Evolutionary conservation across 2,329 filamentous ascomycete genomes (phyloP).

Genomic region (Hypoxylon sp.): DNA sequence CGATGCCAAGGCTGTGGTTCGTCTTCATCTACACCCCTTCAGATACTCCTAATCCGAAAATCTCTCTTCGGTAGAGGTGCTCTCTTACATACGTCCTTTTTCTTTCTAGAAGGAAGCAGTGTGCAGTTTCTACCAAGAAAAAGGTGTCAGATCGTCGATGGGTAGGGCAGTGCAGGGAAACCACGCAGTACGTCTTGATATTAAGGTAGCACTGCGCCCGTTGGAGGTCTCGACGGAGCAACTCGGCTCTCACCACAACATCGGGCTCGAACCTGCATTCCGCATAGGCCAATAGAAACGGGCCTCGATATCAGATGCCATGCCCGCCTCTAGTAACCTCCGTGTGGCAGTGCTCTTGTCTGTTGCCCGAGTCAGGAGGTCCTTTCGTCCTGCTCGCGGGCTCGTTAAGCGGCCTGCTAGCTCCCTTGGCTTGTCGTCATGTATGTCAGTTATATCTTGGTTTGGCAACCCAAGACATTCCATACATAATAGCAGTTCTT

Average conservation of each 20-base stretch:
- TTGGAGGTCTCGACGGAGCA: conserved; percentile 2
- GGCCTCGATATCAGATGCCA: neutral
- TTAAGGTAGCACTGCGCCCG: conserved; percentile 8
- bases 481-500: too few relatives aligned
- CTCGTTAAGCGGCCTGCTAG: conserved; percentile 12
- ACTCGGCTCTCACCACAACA: conserved; percentile 21
- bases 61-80: too few relatives aligned
- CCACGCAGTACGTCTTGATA: conserved; percentile 7
- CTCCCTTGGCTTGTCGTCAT: conserved; percentile 21
- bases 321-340: conserved; percentile 6
- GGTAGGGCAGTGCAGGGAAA: conserved; percentile 21
- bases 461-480: neutral
- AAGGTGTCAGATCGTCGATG: neutral
- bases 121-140: neutral
- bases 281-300: conserved; percentile 14
- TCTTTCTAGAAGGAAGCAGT: conserved; percentile 3
- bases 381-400: neutral
- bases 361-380: conserved; percentile 17
- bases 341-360: conserved; percentile 33
- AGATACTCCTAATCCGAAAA: too few relatives aligned
- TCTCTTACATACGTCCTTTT: conserved; percentile 3
- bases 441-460: neutral
- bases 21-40: neutral
- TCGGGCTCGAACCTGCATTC: conserved; percentile 20
- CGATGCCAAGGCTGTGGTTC: conserved; percentile 28